Base-by-base conservation (phyloP, 345 rosid genomes). In the Reutealis trisperma region DNA sequence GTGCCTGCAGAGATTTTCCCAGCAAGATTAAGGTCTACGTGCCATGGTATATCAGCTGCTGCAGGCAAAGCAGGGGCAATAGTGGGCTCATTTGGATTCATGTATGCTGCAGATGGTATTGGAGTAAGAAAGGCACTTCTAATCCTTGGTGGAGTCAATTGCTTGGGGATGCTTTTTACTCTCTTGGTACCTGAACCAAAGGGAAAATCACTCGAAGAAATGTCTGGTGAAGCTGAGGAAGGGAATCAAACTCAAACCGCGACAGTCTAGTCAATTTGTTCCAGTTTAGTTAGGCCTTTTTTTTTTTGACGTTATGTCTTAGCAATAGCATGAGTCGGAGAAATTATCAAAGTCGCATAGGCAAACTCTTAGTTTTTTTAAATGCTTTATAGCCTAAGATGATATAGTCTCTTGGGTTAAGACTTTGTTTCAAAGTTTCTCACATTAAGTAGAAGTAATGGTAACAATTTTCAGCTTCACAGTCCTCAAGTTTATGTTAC, bases 1-100 rank as follows among this genome's bases (percentile, higher is more conserved):
- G 90, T 90, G 62, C 96, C 94, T 4, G 94, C 93, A 2, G 96
- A 91, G 86, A 89, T 91, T 12, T 93, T 91, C 79, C 98, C 96
- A 0, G 90, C 96, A 2, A 89, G 96, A 76, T 25, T 91, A 55
- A 84, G 96, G 84, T 88, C 96, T 1, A 93, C 92, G 9, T 90
- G 98, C 81, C 96, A 93, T 4, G 96, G 98, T 8, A 91, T 91
- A 80, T 91, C 94, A 1, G 94, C 91, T 0, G 96, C 93, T 0
- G 68, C 91, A 0, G 96, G 98, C 9, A 90, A 93, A 82, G 87
- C 89, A 0, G 91, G 96, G 27, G 96, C 93, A 1, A 90, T 91
- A 0, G 89, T 91, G 2, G 96, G 96, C 13, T 85, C 94, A 1
- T 91, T 93, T 7, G 96, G 96, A 3, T 93, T 90, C 79, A 52